Evolutionary conservation across 1,284 basidiomycete species (phyloP), one percentile per base, ranked within the genome.

Genomic region (Lignosus rhinocerotis): DNA sequence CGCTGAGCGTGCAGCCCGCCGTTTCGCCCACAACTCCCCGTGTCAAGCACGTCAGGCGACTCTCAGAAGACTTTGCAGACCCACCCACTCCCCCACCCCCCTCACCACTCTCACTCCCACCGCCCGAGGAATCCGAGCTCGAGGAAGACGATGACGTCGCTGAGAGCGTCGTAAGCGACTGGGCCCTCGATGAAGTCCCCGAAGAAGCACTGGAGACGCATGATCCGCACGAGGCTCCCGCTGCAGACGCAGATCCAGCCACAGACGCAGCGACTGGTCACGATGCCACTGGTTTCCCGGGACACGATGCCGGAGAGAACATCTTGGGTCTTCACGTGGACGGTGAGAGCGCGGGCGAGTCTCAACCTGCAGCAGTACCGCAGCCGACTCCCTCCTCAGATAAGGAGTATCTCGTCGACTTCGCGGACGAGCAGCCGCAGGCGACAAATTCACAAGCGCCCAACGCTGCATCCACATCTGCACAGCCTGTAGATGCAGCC

Each of bases 1-100:
- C 62, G 2, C 16, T 19, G 5, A 48, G 42, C n/a, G 19, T 64
- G 16, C 45, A 55, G 6, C 62, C 62, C 7, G 53, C 51, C 14
- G 62, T 64, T 0, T 59, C 62, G 9, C 62, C 62, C 10, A 59
- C 62, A 1, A 55, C 59, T 3, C 62, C 62, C 0, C 57, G 57
- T 0, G 51, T 58, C 8, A 51, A 42, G 39, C 55, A 53, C 32
- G 55, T 49, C 2, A 44, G 47, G 36, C 32, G 55, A n/a, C 51
- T 64, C 4, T 53, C 53, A 1, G 42, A 50, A 30, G 55, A 53
- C n/a, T 48, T 64, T 31, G 53, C 34, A 43, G 34, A 21, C 42
- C 46, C 56, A 14, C 57, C 56, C 7, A 46, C 53, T 0, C 45
- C 51, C 0, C 59, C 55, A 0, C 38, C 55, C 0, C 53, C 59